Evolutionary conservation across 768 basidiomycete genomes (phyloP).

Genomic region (Gloeopeniophorella convolvens): DNA sequence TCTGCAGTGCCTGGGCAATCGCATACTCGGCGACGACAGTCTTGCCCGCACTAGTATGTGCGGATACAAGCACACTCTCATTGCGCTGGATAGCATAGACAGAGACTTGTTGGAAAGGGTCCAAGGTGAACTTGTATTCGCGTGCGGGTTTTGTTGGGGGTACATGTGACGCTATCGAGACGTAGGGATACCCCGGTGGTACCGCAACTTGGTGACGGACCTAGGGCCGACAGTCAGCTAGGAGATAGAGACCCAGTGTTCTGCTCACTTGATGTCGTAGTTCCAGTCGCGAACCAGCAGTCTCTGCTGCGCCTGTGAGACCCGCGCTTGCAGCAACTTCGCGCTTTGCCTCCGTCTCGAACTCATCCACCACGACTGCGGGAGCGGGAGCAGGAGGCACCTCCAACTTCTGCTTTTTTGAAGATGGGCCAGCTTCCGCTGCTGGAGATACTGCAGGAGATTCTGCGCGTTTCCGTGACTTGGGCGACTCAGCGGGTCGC

Average conservation of each 20-base stretch:
- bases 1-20: slow-evolving; percentile 90
- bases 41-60: slow-evolving; percentile 98
- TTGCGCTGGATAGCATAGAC: slow-evolving; percentile 94
- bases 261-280: slow-evolving; percentile 68
- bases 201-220: slow-evolving; percentile 96
- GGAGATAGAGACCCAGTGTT: slow-evolving; percentile 4
- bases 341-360: slow-evolving; percentile 89
- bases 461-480: slow-evolving; percentile 4
- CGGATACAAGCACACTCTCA: slow-evolving; percentile 95
- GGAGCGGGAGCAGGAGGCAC: slow-evolving; percentile 47
- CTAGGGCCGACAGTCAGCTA: slow-evolving; percentile 31
- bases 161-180: slow-evolving; percentile 86
- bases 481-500: slow-evolving; percentile 36
- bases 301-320: slow-evolving; percentile 60
- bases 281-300: slow-evolving; percentile 64
- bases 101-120: slow-evolving; percentile 96
- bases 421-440: slow-evolving; percentile 33
- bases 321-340: slow-evolving; percentile 89
- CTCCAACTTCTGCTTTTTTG: slow-evolving; percentile 55
- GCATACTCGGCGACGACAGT: slow-evolving; percentile 99
- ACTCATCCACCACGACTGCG: slow-evolving; percentile 77
- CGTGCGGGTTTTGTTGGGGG: slow-evolving; percentile 86
- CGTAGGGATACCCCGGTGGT: slow-evolving; percentile 85
- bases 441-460: slow-evolving; percentile 18
- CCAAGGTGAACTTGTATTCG: slow-evolving; percentile 92